phyloP scores from a whole-genome alignment of 2,329 filamentous ascomycete species.

The Colletotrichum noveboracense region DNA sequence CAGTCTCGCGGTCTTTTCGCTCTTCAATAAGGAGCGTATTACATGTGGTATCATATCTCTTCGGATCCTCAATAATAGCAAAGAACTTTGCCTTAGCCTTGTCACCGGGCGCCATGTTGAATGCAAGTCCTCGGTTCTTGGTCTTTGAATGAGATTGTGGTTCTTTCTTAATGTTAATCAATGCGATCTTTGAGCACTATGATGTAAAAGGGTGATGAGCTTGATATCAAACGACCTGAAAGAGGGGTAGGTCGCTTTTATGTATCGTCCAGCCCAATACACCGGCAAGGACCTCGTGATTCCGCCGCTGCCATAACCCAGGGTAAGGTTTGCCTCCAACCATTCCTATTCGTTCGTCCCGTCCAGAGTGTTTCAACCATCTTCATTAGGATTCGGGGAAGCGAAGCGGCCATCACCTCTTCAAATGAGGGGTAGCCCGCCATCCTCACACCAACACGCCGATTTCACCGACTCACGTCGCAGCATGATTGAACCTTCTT shows the following conservation, averaged over 20 bases:
- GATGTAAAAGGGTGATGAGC: neutral
- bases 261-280: neutral
- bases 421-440: constrained; percentile 8
- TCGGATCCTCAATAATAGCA: constrained; percentile 10
- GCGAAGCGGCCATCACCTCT: neutral
- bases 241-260: constrained; percentile 3
- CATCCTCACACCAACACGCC: neutral
- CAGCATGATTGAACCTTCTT: neutral
- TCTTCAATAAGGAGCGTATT: neutral
- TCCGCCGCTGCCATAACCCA: neutral
- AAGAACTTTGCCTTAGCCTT: constrained; percentile 16
- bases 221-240: no score
- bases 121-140: neutral
- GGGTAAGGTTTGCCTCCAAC: neutral
- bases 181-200: neutral
- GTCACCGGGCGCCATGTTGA: constrained; percentile 4
- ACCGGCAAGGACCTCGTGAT: neutral
- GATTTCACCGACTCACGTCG: neutral
- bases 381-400: neutral
- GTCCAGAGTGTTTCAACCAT: constrained; percentile 1
- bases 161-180: neutral
- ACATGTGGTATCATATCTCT: constrained; percentile 11
- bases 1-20: neutral
- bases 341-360: constrained; percentile 12
- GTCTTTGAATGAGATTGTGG: neutral